Evolutionary conservation across 345 rosid genomes (phyloP).

Genomic region (Psidium friedrichsthalianum): DNA sequence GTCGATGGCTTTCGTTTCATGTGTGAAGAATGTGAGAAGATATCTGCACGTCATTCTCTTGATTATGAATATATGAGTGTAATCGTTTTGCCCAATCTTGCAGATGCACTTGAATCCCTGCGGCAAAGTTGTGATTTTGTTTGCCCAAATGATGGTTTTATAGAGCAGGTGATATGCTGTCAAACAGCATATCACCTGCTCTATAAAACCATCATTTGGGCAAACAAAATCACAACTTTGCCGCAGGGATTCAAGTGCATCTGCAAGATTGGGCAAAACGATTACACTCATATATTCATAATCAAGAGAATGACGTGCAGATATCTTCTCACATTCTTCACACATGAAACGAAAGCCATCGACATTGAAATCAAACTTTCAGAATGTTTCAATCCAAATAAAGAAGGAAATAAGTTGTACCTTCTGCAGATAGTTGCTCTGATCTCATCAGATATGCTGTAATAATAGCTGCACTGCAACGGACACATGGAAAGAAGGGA

Average conservation of each 20-base stretch:
- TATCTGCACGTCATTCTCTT: neutral
- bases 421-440: conserved; percentile 50
- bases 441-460: conserved; percentile 74
- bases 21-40: neutral
- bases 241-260: conserved; percentile 56
- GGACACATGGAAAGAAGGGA: conserved; percentile 18
- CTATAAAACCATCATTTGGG: conserved; percentile 83
- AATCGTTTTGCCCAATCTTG: conserved; percentile 3
- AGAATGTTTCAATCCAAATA: neutral
- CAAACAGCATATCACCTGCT: conserved; percentile 42
- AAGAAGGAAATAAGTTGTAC: conserved; percentile 22
- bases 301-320: neutral
- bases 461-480: conserved; percentile 71
- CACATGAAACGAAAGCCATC: neutral
- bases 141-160: conserved; percentile 85
- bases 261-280: conserved; percentile 22
- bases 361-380: neutral
- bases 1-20: neutral
- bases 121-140: conserved; percentile 48
- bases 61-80: neutral
- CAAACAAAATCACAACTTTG: conserved; percentile 55
- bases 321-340: neutral
- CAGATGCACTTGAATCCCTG: conserved; percentile 68
- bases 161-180: conserved; percentile 53
- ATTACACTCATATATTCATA: neutral